These are phyloP conservation scores for Combretum micranthum DNA, from an alignment of 345 rosid genomes.

Conservation along the genomic window DNA sequence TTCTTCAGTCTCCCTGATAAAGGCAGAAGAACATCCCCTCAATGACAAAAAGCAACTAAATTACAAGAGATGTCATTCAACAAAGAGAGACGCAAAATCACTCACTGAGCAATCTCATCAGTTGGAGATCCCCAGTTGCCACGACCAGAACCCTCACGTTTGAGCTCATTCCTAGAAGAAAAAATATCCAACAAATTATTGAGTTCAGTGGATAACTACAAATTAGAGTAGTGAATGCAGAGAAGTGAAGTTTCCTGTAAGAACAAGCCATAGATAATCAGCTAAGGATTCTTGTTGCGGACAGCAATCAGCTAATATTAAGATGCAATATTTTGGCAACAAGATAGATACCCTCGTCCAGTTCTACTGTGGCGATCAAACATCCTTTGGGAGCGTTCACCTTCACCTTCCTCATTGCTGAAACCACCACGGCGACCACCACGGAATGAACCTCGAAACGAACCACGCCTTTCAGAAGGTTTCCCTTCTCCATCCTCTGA, in stretches of 20 bases:
- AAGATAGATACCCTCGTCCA: constrained; percentile 76
- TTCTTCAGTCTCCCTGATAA: constrained; percentile 63
- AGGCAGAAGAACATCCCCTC: constrained; percentile 1
- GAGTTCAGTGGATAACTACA: not conserved
- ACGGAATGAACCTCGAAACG: constrained; percentile 60
- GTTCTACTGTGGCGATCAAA: constrained; percentile 91
- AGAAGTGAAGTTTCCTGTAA: not conserved
- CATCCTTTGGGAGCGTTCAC: constrained; percentile 55
- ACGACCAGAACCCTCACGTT: constrained; percentile 88
- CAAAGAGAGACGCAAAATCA: not conserved
- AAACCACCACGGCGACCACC: constrained; percentile 74
- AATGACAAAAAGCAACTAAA: not conserved
- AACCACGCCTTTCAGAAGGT: constrained; percentile 51
- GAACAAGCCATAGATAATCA: not conserved
- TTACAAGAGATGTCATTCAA: not conserved
- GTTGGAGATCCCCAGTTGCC: constrained; percentile 91
- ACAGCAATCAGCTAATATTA: not conserved
- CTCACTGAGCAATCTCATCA: constrained; percentile 77
- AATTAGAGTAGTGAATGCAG: not conserved
- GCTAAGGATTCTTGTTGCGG: not conserved
- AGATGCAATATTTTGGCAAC: not conserved
- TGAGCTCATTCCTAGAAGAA: constrained; percentile 54
- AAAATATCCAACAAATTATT: not conserved
- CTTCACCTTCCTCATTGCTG: constrained; percentile 56
- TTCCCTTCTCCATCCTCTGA: constrained; percentile 68